Evolutionary conservation across 257 asterid species (phyloP).

Genomic region (Solanum sitiens): DNA sequence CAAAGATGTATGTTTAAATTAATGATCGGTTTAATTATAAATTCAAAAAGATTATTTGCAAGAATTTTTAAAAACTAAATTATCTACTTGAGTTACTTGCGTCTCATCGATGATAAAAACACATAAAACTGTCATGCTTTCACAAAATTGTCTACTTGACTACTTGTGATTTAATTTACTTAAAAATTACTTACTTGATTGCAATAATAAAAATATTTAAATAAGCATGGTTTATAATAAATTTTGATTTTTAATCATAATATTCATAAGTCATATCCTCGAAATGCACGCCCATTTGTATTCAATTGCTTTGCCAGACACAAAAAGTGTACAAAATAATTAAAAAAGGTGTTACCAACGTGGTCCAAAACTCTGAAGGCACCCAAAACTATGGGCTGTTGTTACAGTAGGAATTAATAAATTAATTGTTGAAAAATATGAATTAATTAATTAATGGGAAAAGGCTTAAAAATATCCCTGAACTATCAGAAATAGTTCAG

Average conservation of each 20-base stretch:
- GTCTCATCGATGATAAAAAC: not conserved
- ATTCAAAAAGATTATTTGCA: no score
- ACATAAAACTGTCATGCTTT: not conserved
- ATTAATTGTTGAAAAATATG: not conserved
- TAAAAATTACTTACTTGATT: not conserved
- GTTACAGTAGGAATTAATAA: not conserved
- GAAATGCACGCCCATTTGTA: not conserved
- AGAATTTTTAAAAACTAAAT: not conserved
- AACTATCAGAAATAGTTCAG: no score
- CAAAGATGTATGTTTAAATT: not conserved
- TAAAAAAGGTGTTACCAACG: not conserved
- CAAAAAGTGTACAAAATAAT: not conserved
- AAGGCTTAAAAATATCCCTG: no score
- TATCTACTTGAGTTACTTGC: not conserved
- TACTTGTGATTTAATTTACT: not conserved
- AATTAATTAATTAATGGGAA: no score
- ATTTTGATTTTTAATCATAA: not conserved
- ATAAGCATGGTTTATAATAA: not conserved
- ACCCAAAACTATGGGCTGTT: not conserved
- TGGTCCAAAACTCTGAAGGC: not conserved
- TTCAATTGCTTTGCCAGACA: not conserved
- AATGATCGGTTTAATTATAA: no score
- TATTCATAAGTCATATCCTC: no score
- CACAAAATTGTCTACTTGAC: not conserved
- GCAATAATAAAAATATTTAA: not conserved